Conservation (phyloP, 2,329 filamentous ascomycete genomes). For the Stemphylium beticola region DNA sequence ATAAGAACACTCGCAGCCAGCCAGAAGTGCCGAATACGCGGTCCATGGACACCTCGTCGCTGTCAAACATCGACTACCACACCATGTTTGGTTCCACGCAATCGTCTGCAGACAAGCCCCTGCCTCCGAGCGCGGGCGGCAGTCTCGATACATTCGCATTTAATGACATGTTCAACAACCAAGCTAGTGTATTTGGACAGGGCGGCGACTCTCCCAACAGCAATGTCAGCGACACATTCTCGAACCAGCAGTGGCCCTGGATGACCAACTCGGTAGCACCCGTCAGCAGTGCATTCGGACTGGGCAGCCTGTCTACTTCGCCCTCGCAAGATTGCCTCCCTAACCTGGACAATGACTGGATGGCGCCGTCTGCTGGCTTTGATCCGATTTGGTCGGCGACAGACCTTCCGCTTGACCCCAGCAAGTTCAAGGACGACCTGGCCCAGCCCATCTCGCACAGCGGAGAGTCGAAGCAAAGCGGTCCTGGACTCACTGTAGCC, state of each 20-base stretch:
- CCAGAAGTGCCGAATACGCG: constrained; percentile 33
- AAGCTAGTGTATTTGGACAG: constrained; percentile 32
- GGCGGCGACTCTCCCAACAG: constrained; percentile 45
- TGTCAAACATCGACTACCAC: constrained; percentile 47
- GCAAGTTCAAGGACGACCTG: constrained; percentile 43
- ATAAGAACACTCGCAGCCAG: constrained; percentile 30
- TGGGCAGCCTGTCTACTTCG: constrained; percentile 48
- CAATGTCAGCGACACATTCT: constrained; percentile 40
- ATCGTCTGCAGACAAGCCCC: constrained; percentile 33
- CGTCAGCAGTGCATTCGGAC: constrained; percentile 38
- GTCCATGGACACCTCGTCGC: constrained; percentile 45
- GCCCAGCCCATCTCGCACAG: constrained; percentile 50
- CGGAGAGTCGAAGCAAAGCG: constrained; percentile 50
- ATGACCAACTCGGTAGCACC: constrained; percentile 31
- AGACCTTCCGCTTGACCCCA: constrained; percentile 50
- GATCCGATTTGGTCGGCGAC: constrained; percentile 49
- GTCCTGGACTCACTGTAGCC: constrained; percentile 48
- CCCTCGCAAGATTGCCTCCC: constrained; percentile 48
- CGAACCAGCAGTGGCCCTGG: constrained; percentile 46
- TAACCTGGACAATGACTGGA: constrained; percentile 44
- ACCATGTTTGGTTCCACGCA: constrained; percentile 44
- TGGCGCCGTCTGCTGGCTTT: constrained; percentile 45
- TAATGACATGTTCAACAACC: constrained; percentile 38
- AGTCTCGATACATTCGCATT: constrained; percentile 39
- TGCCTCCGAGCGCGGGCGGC: constrained; percentile 35